Conservation (phyloP, 2,329 filamentous ascomycete species). For the Colletotrichum chlorophyti region DNA sequence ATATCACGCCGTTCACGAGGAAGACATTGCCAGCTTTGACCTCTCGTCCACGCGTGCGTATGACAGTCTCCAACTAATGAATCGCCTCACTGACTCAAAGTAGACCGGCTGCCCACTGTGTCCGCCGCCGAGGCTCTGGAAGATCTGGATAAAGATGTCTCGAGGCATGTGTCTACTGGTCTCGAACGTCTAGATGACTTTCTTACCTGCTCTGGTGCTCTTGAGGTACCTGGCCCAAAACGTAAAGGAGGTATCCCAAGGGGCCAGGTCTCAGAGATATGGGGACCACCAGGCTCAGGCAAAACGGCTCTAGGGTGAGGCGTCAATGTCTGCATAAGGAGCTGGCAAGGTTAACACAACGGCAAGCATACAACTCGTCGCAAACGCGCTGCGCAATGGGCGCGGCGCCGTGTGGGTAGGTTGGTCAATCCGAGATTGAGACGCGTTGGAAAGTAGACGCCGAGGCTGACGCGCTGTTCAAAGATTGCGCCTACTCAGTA, state of each 20-base stretch:
- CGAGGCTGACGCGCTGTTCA: conserved; percentile 9
- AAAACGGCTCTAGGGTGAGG: conserved; percentile 84
- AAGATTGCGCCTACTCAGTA: conserved; percentile 49
- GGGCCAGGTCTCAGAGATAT: conserved; percentile 85
- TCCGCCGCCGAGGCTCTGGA: conserved; percentile 77
- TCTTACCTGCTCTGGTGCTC: conserved; percentile 42
- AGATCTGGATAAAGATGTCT: conserved; percentile 58
- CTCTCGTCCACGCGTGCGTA: conserved; percentile 58
- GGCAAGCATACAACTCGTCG: conserved; percentile 72
- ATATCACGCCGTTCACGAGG: conserved; percentile 64
- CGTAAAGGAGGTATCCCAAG: conserved; percentile 68
- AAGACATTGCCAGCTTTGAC: conserved; percentile 68
- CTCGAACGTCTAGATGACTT: conserved; percentile 58
- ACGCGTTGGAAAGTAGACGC: background rate
- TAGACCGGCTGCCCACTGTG: conserved; percentile 80
- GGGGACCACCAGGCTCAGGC: conserved; percentile 84
- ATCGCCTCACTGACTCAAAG: conserved; percentile 27
- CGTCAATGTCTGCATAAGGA: background rate
- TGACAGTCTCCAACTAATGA: conserved; percentile 3
- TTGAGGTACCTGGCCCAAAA: conserved; percentile 7
- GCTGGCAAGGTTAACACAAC: conserved; percentile 21
- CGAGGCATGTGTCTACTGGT: conserved; percentile 62
- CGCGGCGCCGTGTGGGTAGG: conserved; percentile 82
- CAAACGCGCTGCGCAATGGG: conserved; percentile 66
- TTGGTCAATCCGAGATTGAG: conserved; percentile 50